These are phyloP conservation scores for Alisma plantagoaquatica DNA, from an alignment of 106 monocot genomes.

Conservation along the genomic window DNA sequence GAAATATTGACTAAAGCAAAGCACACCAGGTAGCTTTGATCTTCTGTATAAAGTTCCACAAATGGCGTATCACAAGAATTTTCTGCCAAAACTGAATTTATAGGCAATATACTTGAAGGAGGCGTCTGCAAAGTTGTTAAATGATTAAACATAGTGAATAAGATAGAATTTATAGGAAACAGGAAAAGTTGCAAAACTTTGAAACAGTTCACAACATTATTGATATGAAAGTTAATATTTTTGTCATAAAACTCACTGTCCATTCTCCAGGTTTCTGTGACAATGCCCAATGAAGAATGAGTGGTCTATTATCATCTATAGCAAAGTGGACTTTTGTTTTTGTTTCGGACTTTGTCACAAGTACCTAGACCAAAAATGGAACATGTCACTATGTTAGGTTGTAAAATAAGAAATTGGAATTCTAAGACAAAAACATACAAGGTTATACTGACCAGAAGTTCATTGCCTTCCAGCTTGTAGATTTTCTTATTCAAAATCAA, in stretches of 20 bases:
- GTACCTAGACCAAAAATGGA: slow-evolving; percentile 30
- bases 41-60: slow-evolving; percentile 20
- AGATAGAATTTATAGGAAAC: not conserved
- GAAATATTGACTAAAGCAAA: not conserved
- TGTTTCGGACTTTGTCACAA: slow-evolving; percentile 30
- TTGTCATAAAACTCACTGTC: slow-evolving; percentile 34
- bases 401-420: not conserved
- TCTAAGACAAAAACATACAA: not conserved
- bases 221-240: not conserved
- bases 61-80: slow-evolving; percentile 70
- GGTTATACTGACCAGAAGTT: slow-evolving; percentile 66
- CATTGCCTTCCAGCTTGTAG: slow-evolving; percentile 50
- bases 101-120: slow-evolving; percentile 35
- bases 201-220: no score
- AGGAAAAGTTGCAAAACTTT: not conserved
- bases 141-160: not conserved
- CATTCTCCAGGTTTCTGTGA: slow-evolving; percentile 56
- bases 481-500: slow-evolving; percentile 39
- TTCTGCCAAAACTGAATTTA: slow-evolving; percentile 45
- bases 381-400: no score
- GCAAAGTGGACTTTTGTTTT: slow-evolving; percentile 62
- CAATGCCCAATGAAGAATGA: slow-evolving; percentile 82
- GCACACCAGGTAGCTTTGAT: slow-evolving; percentile 39
- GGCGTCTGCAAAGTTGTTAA: slow-evolving; percentile 38
- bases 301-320: slow-evolving; percentile 42